A percentile compares a stretch with the other conserved stretches of the same genome.
phyloP scores from a whole-genome alignment of 2,329 filamentous ascomycete species.

The Rhexocercosporidium sp. region DNA sequence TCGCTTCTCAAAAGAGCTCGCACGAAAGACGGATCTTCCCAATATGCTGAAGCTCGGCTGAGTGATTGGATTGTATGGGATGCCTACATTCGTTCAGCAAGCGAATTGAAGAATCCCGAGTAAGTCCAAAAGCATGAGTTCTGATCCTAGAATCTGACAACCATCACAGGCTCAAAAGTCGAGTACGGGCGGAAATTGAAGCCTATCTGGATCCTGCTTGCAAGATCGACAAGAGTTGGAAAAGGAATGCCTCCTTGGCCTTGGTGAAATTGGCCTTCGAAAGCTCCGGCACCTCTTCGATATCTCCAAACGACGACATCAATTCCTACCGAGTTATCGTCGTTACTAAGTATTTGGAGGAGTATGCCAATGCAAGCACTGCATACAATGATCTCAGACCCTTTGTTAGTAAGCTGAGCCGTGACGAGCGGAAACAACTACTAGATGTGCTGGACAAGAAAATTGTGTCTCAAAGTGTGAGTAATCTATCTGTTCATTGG shows the following conservation, averaged over 20 bases:
- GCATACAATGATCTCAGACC: conserved; percentile 40
- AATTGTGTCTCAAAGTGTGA: conserved; percentile 6
- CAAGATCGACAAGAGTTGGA: conserved; percentile 42
- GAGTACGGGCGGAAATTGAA: conserved; percentile 37
- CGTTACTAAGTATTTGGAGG: conserved; percentile 38
- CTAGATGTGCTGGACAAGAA: conserved; percentile 20
- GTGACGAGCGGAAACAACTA: conserved; percentile 30
- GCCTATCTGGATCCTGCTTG: conserved; percentile 39
- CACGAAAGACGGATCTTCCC: conserved; percentile 35
- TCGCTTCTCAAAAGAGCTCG: conserved; percentile 39
- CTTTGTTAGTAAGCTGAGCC: conserved; percentile 33
- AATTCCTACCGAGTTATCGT: conserved; percentile 19
- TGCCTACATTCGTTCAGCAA: conserved; percentile 38
- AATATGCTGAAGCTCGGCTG: conserved; percentile 38
- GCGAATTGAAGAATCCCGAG: conserved; percentile 31
- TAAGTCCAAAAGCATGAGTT: conserved; percentile 27
- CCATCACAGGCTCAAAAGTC: conserved; percentile 23
- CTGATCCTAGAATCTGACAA: conserved; percentile 7
- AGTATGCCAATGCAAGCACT: conserved; percentile 40
- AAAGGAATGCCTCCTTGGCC: conserved; percentile 43
- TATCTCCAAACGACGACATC: background rate
- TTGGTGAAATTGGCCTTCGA: conserved; percentile 36
- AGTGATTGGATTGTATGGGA: conserved; percentile 44
- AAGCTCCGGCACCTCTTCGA: background rate
- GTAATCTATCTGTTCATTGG: background rate